Percentiles rank a stretch among this genome's conserved stretches.
These are phyloP conservation scores for Trichothecium roseum DNA, from an alignment of 2,329 filamentous ascomycete species.

Conservation along the genomic window DNA sequence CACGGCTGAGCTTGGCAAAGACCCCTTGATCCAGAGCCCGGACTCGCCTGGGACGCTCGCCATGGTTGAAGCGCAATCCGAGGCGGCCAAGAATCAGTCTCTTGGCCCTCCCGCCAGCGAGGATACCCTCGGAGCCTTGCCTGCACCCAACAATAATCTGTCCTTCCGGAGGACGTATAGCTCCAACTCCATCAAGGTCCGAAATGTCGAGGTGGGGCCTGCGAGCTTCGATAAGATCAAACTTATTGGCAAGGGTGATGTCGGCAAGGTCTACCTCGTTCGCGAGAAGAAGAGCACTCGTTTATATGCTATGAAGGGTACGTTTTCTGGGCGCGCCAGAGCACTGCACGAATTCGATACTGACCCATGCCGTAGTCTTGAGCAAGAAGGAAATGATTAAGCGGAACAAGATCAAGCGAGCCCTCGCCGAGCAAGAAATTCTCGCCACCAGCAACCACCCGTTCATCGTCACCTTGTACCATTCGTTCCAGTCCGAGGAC, in stretches of 20 bases:
- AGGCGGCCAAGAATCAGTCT: slow-evolving; percentile 18
- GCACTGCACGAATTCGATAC: background rate
- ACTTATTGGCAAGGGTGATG: slow-evolving; percentile 95
- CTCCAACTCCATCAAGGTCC: slow-evolving; percentile 97
- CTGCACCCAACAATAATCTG: slow-evolving; percentile 56
- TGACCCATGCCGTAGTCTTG: slow-evolving; percentile 74
- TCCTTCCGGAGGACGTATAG: slow-evolving; percentile 93
- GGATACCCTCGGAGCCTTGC: slow-evolving; percentile 49
- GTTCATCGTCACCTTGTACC: slow-evolving; percentile 96
- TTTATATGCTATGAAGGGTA: slow-evolving; percentile 98
- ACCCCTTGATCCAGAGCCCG: slow-evolving; percentile 50
- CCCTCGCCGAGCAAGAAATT: slow-evolving; percentile 94
- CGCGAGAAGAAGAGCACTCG: slow-evolving; percentile 94
- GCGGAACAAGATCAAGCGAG: slow-evolving; percentile 98
- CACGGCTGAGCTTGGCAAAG: slow-evolving; percentile 79
- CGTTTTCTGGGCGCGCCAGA: slow-evolving; percentile 13
- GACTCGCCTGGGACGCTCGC: slow-evolving; percentile 28
- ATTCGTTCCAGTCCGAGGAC: slow-evolving; percentile 98
- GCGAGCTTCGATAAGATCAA: slow-evolving; percentile 99
- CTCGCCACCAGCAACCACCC: slow-evolving; percentile 97
- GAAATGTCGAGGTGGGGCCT: slow-evolving; percentile 91
- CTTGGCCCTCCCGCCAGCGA: slow-evolving; percentile 33
- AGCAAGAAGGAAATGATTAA: slow-evolving; percentile 99
- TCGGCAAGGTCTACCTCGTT: slow-evolving; percentile 96
- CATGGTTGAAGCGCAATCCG: slow-evolving; percentile 21